phyloP scores from a whole-genome alignment of 148 eudicot genomes.

The Amaranthus hypochondriacus region DNA sequence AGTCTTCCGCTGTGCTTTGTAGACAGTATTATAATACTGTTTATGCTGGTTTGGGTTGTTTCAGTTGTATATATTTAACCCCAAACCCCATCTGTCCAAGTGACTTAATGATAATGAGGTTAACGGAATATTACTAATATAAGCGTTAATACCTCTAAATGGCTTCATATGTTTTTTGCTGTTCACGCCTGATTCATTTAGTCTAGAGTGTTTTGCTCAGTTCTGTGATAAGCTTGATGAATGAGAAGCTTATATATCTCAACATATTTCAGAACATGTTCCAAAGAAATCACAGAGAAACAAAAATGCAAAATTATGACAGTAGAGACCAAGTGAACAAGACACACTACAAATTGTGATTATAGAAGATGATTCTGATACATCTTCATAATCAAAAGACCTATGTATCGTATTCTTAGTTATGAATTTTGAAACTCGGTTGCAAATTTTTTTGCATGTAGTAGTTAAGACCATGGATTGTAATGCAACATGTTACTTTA shows the following conservation, averaged over 20 bases:
- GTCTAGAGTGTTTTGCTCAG: slow-evolving; percentile 8
- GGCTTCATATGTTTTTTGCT: slow-evolving; percentile 2
- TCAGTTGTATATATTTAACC: no score
- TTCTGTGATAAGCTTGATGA: slow-evolving; percentile 24
- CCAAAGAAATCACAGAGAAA: slow-evolving; percentile 26
- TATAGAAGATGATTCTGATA: neutral
- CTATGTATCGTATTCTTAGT: neutral
- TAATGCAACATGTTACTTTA: no score
- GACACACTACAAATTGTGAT: neutral
- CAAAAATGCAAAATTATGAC: slow-evolving; percentile 1
- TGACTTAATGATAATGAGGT: no score
- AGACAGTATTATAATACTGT: no score
- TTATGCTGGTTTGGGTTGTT: no score
- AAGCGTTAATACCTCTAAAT: neutral
- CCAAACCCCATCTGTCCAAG: no score
- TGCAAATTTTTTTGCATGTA: no score
- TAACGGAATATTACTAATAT: no score
- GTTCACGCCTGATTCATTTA: slow-evolving; percentile 19
- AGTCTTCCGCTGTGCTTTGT: no score
- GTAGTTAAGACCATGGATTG: no score
- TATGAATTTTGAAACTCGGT: neutral
- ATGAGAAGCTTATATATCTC: slow-evolving; percentile 3
- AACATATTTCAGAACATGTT: neutral
- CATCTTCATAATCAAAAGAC: neutral
- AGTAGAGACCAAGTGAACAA: neutral